Percentiles rank a stretch among this genome's conserved stretches.
Evolutionary conservation across 2,329 filamentous ascomycete species (phyloP).

Genomic region (Pseudonectria buxi): DNA sequence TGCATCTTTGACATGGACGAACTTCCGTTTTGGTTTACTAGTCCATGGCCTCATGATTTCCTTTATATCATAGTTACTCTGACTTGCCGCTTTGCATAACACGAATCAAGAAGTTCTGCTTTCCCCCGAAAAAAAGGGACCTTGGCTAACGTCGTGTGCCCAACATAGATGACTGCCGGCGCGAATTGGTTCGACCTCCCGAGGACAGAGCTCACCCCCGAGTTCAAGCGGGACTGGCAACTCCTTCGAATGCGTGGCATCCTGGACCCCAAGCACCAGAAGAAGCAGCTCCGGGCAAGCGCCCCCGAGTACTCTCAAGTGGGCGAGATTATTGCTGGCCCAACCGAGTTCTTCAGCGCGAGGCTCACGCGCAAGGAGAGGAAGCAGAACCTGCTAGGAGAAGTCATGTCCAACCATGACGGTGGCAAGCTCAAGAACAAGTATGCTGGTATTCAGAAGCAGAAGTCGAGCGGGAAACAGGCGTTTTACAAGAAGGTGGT

Average conservation of each 20-base stretch:
- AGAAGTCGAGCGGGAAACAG: conserved; percentile 84
- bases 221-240: conserved; percentile 84
- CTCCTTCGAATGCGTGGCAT: conserved; percentile 83
- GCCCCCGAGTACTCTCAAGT: conserved; percentile 78
- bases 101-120: conserved; percentile 2
- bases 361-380: conserved; percentile 81
- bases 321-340: conserved; percentile 80
- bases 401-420: conserved; percentile 51
- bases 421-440: conserved; percentile 75
- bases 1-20: conserved; percentile 32
- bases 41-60: conserved; percentile 55
- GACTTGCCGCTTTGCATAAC: conserved; percentile 31
- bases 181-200: conserved; percentile 83
- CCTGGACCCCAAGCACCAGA: conserved; percentile 87
- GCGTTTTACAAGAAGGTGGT: conserved; percentile 78
- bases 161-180: conserved; percentile 55
- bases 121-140: background rate
- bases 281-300: conserved; percentile 67
- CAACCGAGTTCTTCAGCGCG: conserved; percentile 78
- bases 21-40: conserved; percentile 35
- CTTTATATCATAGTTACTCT: conserved; percentile 68
- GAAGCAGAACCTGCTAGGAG: conserved; percentile 80
- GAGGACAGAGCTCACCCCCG: conserved; percentile 72
- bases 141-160: conserved; percentile 19
- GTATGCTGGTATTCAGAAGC: conserved; percentile 75